A percentile compares a stretch with the other conserved stretches of the same genome.
Evolutionary conservation across 225 moss, liverwort and hornwort species (phyloP).

Genomic region (Ulota crispa): DNA sequence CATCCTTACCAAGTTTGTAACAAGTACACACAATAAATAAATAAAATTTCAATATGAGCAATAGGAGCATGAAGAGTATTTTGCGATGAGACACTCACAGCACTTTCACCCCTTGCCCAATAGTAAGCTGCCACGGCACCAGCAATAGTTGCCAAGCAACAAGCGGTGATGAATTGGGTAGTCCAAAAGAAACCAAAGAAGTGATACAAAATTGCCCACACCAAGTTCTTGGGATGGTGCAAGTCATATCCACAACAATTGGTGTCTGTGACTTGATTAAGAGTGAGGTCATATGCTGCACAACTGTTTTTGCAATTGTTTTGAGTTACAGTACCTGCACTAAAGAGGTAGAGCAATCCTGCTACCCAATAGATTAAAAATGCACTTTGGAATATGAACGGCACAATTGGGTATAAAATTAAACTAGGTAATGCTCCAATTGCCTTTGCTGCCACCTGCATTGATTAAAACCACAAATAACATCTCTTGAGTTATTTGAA

Average conservation of each 20-base stretch:
- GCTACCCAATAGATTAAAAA: constrained; percentile 76
- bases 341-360: constrained; percentile 72
- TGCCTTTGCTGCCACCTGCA: constrained; percentile 82
- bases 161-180: constrained; percentile 83
- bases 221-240: constrained; percentile 76
- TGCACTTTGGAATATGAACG: constrained; percentile 50
- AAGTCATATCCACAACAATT: constrained; percentile 83
- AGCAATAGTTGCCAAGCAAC: constrained; percentile 83
- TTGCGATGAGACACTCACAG: constrained; percentile 46
- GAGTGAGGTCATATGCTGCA: constrained; percentile 66
- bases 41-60: neutral
- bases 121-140: constrained; percentile 90
- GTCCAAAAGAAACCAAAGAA: constrained; percentile 93
- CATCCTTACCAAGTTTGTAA: neutral
- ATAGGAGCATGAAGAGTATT: neutral
- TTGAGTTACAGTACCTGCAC: constrained; percentile 62
- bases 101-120: constrained; percentile 88
- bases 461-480: neutral
- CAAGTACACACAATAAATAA: neutral
- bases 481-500: too few species aligned
- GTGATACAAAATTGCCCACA: constrained; percentile 82
- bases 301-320: constrained; percentile 77
- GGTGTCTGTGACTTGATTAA: constrained; percentile 52
- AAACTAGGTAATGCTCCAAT: constrained; percentile 89
- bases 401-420: constrained; percentile 76